Evolutionary conservation across 208 protist genomes (phyloP).

Genomic region (Entamoeba moshkovskii): DNA sequence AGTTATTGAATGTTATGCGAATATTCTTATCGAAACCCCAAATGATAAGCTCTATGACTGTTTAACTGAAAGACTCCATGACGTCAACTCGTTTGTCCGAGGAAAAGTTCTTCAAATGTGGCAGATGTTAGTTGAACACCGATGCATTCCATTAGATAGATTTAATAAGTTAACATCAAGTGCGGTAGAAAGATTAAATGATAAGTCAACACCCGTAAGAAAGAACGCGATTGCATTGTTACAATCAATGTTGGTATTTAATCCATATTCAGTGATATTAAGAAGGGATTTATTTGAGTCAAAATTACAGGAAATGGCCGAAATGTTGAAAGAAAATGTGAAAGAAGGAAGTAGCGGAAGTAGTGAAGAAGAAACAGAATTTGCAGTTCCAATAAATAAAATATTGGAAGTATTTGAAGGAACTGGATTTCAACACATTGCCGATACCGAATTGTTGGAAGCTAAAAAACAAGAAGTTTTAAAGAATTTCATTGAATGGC

Average conservation of each 20-base stretch:
- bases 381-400: neutral
- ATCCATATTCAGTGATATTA: conserved; percentile 1
- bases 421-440: neutral
- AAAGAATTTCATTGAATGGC: neutral
- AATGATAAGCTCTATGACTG: neutral
- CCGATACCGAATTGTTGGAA: neutral
- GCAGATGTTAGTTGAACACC: neutral
- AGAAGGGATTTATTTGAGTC: neutral
- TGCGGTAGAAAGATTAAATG: neutral
- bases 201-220: neutral
- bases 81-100: neutral
- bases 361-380: neutral
- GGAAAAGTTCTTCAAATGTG: neutral
- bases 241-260: neutral
- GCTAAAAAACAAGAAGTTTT: neutral
- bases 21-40: neutral
- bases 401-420: neutral
- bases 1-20: neutral
- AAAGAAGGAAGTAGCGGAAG: neutral
- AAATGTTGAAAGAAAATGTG: neutral
- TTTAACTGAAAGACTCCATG: neutral
- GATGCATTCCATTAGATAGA: neutral
- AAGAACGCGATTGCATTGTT: conserved; percentile 11
- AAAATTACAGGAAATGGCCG: neutral
- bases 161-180: neutral